phyloP scores from a whole-genome alignment of 2,329 filamentous ascomycete species.

The Cytospora piceae region DNA sequence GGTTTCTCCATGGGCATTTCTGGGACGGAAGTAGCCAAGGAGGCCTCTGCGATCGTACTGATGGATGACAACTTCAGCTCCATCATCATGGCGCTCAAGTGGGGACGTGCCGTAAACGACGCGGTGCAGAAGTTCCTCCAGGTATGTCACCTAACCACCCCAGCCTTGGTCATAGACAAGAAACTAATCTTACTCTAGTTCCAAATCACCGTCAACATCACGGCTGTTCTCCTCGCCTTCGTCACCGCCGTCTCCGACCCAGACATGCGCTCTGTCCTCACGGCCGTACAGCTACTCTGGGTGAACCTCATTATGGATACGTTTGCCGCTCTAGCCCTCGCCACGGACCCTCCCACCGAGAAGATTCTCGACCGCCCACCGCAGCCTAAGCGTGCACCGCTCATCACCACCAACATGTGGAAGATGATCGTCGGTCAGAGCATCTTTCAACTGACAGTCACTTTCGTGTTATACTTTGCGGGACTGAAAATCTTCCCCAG shows the following conservation, averaged over 20 bases:
- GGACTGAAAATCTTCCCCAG: conserved; percentile 60
- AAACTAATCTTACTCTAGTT: conserved; percentile 44
- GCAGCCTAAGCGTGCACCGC: conserved; percentile 66
- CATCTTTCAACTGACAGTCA: conserved; percentile 62
- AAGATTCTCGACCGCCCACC: conserved; percentile 59
- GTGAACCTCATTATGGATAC: conserved; percentile 74
- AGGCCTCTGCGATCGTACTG: conserved; percentile 69
- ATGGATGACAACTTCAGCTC: conserved; percentile 70
- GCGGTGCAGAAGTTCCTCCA: conserved; percentile 71
- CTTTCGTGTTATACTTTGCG: conserved; percentile 64
- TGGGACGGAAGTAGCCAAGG: conserved; percentile 69
- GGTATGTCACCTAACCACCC: conserved; percentile 35
- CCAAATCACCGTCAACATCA: conserved; percentile 73
- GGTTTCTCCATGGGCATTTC: conserved; percentile 71
- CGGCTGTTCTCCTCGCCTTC: conserved; percentile 67
- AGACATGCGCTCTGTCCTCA: conserved; percentile 62
- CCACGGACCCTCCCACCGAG: conserved; percentile 64
- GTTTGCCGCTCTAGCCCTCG: conserved; percentile 66
- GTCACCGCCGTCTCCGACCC: conserved; percentile 62
- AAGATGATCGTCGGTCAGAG: conserved; percentile 68
- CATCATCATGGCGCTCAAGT: conserved; percentile 68
- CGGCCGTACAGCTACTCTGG: conserved; percentile 69
- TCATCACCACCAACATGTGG: conserved; percentile 73
- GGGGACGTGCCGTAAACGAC: conserved; percentile 72
- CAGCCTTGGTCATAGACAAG: not conserved